Evolutionary conservation across 1,284 basidiomycete species (phyloP), one percentile per base, ranked within the genome.

Genomic region (Trichosporon ovoides): DNA sequence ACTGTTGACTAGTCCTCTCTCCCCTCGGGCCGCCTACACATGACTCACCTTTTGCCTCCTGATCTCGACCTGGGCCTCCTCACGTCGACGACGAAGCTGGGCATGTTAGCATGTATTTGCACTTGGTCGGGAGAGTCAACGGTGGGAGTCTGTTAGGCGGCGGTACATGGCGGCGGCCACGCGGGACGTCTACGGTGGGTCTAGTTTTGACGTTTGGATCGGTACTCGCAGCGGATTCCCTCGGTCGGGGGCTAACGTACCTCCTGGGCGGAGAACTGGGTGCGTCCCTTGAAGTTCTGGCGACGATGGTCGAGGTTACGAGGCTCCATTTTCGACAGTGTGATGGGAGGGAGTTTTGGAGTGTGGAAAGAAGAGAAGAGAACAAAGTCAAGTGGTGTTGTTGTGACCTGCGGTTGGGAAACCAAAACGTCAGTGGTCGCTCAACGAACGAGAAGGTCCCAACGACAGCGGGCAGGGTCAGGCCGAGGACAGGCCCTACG

Each of bases 51-150:
- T 96, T 81, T 93, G 90, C 73, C 90, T 85, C 74, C 93, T 84
- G 81, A 97, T 96, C 82, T 97, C 94, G 59, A 97, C 93, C 74
- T 96, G 92, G 76, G 94, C 90, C 76, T 97, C 93, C 78, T 97
- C 93, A 63, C 93, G 86, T 76, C 93, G 87, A 78, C 92, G 87
- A 73, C 94, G 85, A 69, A 96, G 87, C 79, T 78, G 60, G 38
- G 34, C 10, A 67, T 66, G 60, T 61, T 24, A 61, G 60, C 20
- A 24, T 16, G 10, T 18, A 40, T 35, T 34, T n/a, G 31, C 14
- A 38, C 52, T n/a, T 28, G 14, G 43, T 16, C 6, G 18, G 28
- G 19, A 16, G 43, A 22, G 14, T 16, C 24, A 22, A 49, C 31
- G 19, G 14, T 12, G 48, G 57, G 37, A 56, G 22, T 52, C 69